Conservation (phyloP, 2,329 filamentous ascomycete species). For the Arthrobotrys sphaeroides region DNA sequence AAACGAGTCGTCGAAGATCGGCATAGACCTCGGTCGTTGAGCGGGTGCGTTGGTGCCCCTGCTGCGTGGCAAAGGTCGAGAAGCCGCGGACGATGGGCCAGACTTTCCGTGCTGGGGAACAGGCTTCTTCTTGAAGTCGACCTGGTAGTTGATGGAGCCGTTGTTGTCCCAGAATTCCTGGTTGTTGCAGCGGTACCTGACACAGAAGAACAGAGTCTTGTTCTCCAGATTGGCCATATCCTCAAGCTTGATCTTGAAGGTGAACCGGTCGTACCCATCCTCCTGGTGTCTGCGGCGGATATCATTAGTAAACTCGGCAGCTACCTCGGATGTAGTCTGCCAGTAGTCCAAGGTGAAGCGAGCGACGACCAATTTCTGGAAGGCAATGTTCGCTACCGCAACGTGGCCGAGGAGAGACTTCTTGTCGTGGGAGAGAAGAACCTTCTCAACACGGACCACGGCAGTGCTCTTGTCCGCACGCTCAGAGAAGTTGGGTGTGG, state of each 20-base stretch:
- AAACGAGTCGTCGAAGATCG: constrained; percentile 64
- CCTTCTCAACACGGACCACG: constrained; percentile 78
- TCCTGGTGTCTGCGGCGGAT: constrained; percentile 73
- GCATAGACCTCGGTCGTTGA: constrained; percentile 67
- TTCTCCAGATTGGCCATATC: constrained; percentile 90
- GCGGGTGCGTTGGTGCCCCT: constrained; percentile 65
- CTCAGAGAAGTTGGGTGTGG: constrained; percentile 81
- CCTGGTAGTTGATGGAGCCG: constrained; percentile 82
- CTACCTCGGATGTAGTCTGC: constrained; percentile 96
- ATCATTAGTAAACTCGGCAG: constrained; percentile 85
- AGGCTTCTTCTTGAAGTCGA: constrained; percentile 87
- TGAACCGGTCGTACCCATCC: constrained; percentile 84
- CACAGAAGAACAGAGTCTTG: constrained; percentile 91
- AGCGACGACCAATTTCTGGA: constrained; percentile 87
- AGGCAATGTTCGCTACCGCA: constrained; percentile 86
- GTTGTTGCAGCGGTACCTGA: constrained; percentile 84
- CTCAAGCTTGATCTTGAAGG: constrained; percentile 90
- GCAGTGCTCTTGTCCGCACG: constrained; percentile 57
- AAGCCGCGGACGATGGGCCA: constrained; percentile 63
- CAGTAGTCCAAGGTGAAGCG: constrained; percentile 97
- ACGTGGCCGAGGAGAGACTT: constrained; percentile 85
- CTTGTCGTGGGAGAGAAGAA: constrained; percentile 88
- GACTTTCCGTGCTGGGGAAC: constrained; percentile 67
- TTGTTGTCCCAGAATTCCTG: constrained; percentile 98
- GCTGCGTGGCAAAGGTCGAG: constrained; percentile 73